Evolutionary conservation across 2,329 filamentous ascomycete species (phyloP).

Genomic region (Trichoderma gracile): DNA sequence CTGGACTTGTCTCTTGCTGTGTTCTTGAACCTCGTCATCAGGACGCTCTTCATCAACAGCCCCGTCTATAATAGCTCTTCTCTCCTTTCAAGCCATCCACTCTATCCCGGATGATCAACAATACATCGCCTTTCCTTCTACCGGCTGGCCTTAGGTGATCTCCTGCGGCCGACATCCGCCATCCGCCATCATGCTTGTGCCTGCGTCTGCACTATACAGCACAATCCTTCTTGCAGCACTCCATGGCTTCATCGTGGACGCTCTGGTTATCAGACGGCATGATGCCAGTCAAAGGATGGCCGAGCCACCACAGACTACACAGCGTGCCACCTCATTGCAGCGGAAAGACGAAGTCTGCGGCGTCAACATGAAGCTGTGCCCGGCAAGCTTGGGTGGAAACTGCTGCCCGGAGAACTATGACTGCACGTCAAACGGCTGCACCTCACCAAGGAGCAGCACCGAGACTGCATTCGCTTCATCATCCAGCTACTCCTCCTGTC

Average conservation of each 20-base stretch:
- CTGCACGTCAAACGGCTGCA: constrained; percentile 51
- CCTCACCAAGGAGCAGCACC: constrained; percentile 47
- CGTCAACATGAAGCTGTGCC: constrained; percentile 38
- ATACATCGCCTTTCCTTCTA: neutral
- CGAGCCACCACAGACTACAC: constrained; percentile 34
- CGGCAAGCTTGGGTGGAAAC: constrained; percentile 45
- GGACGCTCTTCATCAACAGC: neutral
- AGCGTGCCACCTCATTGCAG: neutral
- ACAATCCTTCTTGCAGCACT: neutral
- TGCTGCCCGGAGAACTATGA: constrained; percentile 52
- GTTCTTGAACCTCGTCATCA: neutral
- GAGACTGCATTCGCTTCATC: constrained; percentile 43
- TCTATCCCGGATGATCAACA: constrained; percentile 1
- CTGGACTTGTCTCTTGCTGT: neutral
- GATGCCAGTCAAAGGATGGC: constrained; percentile 38
- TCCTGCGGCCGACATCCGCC: neutral
- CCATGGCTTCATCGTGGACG: constrained; percentile 19
- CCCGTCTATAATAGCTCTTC: neutral
- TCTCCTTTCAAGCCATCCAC: neutral
- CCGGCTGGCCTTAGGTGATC: neutral
- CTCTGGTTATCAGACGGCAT: constrained; percentile 34
- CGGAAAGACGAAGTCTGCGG: constrained; percentile 32
- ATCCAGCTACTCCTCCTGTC: constrained; percentile 45
- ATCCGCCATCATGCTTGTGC: neutral
- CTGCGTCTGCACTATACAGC: neutral